Conservation (phyloP, 768 basidiomycete genomes). For the Gyrodon lividus region DNA sequence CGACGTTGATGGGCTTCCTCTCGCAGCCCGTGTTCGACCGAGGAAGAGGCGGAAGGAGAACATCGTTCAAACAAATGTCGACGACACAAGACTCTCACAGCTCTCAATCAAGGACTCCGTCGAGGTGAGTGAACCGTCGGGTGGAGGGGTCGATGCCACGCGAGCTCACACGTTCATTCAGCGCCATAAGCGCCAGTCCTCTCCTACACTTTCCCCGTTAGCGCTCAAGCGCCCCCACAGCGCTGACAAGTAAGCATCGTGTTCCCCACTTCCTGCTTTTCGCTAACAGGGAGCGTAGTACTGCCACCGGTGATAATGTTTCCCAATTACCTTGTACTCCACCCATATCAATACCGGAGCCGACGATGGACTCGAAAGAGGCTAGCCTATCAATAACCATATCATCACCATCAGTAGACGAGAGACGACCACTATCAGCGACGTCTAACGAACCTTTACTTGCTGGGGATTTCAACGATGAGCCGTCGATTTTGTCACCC, state of each 20-base stretch:
- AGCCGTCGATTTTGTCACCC: conserved; percentile 8
- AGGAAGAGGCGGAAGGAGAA: conserved; percentile 26
- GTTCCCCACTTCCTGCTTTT: background rate
- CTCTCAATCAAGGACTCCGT: background rate
- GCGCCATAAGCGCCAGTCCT: conserved; percentile 15
- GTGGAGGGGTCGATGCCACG: background rate
- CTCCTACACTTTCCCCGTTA: conserved; percentile 5
- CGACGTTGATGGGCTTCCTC: conserved; percentile 29
- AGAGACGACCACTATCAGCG: background rate
- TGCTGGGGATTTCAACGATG: background rate
- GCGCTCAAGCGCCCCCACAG: background rate
- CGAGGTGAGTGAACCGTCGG: conserved; percentile 2
- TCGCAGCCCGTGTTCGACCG: conserved; percentile 11
- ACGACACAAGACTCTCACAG: background rate
- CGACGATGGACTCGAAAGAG: background rate
- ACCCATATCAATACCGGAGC: conserved; percentile 3
- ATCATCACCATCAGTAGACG: conserved; percentile 1
- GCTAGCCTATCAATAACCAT: background rate
- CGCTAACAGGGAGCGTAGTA: background rate
- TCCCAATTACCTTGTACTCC: background rate
- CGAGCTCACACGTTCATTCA: conserved; percentile 6
- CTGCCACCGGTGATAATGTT: conserved; percentile 2
- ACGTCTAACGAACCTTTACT: background rate
- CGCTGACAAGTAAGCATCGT: conserved; percentile 1
- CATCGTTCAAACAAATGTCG: background rate